phyloP scores from a whole-genome alignment of 257 asterid genomes.

The Forsythia suspensa region DNA sequence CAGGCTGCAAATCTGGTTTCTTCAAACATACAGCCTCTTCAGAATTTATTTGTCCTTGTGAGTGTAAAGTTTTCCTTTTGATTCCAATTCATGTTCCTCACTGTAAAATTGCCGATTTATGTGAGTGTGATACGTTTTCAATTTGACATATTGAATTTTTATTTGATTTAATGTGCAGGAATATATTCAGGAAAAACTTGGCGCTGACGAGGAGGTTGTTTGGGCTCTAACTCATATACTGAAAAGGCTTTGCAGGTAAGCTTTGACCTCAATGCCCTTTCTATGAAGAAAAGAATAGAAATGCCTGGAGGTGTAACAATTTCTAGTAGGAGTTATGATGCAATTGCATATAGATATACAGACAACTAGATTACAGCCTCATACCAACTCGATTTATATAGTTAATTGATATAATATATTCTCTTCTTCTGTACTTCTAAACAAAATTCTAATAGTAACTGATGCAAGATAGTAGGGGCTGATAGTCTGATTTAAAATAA shows the following conservation, averaged over 20 bases:
- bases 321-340: slow-evolving; percentile 3
- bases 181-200: slow-evolving; percentile 64
- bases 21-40: neutral
- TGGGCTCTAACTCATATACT: slow-evolving; percentile 61
- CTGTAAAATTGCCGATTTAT: neutral
- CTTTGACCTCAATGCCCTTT: slow-evolving; percentile 12
- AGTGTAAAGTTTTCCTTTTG: slow-evolving; percentile 31
- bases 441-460: neutral
- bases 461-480: neutral
- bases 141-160: slow-evolving; percentile 5
- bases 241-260: slow-evolving; percentile 73
- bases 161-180: slow-evolving; percentile 29
- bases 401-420: neutral
- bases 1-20: slow-evolving; percentile 3
- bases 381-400: neutral
- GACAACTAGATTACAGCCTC: neutral
- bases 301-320: slow-evolving; percentile 8
- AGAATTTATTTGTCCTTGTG: slow-evolving; percentile 37
- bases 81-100: slow-evolving; percentile 17
- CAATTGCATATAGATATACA: neutral
- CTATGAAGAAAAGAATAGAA: neutral
- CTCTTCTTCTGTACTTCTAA: neutral
- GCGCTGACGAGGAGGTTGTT: slow-evolving; percentile 62
- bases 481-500: neutral
- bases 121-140: neutral